Evolutionary conservation across 495 filamentous ascomycete species (phyloP).

Genomic region (Neurospora tetrasperma): DNA sequence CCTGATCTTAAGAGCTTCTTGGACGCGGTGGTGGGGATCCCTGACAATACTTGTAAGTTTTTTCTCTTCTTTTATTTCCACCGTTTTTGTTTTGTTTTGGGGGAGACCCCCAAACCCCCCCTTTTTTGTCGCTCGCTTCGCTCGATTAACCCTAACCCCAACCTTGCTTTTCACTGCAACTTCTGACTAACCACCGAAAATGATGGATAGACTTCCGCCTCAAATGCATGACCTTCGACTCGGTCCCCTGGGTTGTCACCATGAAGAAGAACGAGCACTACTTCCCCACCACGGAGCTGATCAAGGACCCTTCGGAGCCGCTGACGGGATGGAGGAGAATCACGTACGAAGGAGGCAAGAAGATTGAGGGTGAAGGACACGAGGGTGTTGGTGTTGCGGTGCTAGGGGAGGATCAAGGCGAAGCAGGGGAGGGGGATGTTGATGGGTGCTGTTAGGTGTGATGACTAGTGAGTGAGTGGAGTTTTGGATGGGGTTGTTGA

Average conservation of each 20-base stretch:
- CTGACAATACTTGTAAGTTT: constrained; percentile 75
- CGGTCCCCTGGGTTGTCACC: constrained; percentile 92
- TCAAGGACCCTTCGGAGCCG: constrained; percentile 51
- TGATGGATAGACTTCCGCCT: constrained; percentile 41
- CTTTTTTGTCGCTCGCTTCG: neutral
- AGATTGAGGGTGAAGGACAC: constrained; percentile 37
- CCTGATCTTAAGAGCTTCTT: constrained; percentile 73
- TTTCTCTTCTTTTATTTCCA: neutral
- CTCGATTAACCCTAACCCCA: neutral
- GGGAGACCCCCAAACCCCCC: neutral
- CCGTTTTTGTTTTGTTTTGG: too few relatives aligned
- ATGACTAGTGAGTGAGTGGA: neutral
- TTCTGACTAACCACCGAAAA: neutral
- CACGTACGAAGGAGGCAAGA: constrained; percentile 54
- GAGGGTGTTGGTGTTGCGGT: constrained; percentile 28
- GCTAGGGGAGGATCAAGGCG: constrained; percentile 13
- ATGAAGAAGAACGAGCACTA: constrained; percentile 99
- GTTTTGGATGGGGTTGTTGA: neutral
- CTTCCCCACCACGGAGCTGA: constrained; percentile 83
- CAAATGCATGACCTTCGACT: constrained; percentile 91
- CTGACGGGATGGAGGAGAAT: constrained; percentile 60
- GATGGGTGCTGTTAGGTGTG: constrained; percentile 7
- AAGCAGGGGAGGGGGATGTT: constrained; percentile 5
- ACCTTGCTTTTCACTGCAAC: too few relatives aligned
- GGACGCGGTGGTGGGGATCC: constrained; percentile 68